Conservation (phyloP, 306 rosid genomes). For the Quercus dentata region DNA sequence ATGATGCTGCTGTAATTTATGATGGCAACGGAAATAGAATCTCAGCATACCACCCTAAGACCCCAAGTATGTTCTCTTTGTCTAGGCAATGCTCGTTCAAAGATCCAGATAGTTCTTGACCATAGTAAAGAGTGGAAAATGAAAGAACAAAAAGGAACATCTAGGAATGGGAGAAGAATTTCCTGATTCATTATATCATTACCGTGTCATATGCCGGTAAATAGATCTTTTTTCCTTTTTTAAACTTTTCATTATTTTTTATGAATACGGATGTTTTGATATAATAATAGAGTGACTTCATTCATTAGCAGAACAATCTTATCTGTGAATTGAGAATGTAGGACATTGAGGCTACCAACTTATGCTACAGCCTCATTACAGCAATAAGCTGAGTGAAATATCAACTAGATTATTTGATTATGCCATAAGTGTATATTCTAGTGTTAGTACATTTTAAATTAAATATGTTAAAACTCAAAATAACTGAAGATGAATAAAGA, state of each 20-base stretch:
- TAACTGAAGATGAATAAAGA: too few relatives aligned
- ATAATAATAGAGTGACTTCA: too few relatives aligned
- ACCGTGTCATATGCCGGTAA: background rate
- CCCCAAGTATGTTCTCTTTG: conserved; percentile 23
- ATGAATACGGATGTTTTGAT: background rate
- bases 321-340: too few relatives aligned
- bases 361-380: too few relatives aligned
- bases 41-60: conserved; percentile 56
- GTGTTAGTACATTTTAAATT: too few relatives aligned
- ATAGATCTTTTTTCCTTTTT: background rate
- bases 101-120: conserved; percentile 31
- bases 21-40: conserved; percentile 65
- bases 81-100: conserved; percentile 40
- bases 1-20: conserved; percentile 37
- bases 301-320: too few relatives aligned
- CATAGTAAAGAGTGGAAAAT: conserved; percentile 3
- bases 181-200: background rate
- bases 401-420: too few relatives aligned
- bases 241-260: background rate
- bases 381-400: too few relatives aligned
- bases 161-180: background rate
- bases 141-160: background rate
- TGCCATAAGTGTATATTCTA: too few relatives aligned
- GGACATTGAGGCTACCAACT: too few relatives aligned
- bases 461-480: too few relatives aligned